Percentiles rank a stretch among this genome's conserved stretches.
Conservation (phyloP, 345 rosid species). For the Hevea brasiliensis region DNA sequence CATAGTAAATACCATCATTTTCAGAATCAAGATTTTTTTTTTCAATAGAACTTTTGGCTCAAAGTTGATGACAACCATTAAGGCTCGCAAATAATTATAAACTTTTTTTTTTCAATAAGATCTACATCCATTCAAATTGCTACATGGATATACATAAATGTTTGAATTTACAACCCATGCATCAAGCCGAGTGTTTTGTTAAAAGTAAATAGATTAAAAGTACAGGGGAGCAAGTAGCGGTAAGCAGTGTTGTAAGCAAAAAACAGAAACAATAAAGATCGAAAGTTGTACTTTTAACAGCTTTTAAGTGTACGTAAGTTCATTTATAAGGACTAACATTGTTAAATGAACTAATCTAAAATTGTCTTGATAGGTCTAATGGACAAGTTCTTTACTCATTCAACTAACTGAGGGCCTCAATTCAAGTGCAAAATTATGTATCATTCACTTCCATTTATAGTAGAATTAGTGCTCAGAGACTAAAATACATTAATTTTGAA, state of each 20-base stretch:
- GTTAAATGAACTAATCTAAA: not conserved
- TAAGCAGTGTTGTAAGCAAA: too few species aligned
- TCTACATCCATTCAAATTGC: not conserved
- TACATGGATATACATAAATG: not conserved
- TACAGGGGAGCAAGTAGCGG: not conserved
- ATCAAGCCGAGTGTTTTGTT: not conserved
- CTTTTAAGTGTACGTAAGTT: not conserved
- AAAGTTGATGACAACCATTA: not conserved
- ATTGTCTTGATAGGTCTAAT: too few species aligned
- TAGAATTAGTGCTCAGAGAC: not conserved
- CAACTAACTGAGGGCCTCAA: too few species aligned
- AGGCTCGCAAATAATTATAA: too few species aligned
- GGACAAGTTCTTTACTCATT: too few species aligned
- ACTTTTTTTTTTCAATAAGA: not conserved
- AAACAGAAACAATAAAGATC: not conserved
- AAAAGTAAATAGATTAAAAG: not conserved
- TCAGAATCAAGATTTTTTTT: not conserved
- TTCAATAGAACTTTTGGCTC: not conserved
- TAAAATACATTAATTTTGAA: not conserved
- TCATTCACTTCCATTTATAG: not conserved
- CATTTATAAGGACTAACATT: not conserved
- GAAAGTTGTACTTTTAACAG: not conserved
- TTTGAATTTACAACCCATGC: not conserved
- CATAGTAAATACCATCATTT: not conserved
- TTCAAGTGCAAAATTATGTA: not conserved